Conservation (phyloP, 2,329 filamentous ascomycete species). For the Rutstroemia sp. region DNA sequence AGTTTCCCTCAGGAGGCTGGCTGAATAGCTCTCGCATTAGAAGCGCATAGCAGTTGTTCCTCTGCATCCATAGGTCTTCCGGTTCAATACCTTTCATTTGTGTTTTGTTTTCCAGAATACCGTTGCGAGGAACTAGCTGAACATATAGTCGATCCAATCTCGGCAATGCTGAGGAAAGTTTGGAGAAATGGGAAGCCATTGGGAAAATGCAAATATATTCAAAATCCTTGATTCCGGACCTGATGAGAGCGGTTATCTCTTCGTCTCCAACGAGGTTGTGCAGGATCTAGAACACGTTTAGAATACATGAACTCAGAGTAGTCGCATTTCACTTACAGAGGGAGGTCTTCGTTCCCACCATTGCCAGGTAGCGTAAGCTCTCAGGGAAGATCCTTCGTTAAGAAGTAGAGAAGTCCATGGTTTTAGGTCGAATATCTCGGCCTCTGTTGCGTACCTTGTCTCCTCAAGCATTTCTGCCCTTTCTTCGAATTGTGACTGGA, state of each 20-base stretch:
- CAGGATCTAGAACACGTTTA: conserved; percentile 40
- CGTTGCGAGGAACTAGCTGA: conserved; percentile 38
- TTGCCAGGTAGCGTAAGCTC: conserved; percentile 58
- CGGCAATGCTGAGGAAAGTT: conserved; percentile 40
- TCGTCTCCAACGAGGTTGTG: conserved; percentile 40
- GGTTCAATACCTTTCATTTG: conserved; percentile 11
- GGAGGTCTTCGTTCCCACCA: conserved; percentile 56
- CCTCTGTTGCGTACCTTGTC: not conserved
- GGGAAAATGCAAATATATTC: conserved; percentile 63
- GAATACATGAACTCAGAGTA: not conserved
- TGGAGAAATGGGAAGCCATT: conserved; percentile 51
- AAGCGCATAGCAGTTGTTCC: conserved; percentile 26
- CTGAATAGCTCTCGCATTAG: conserved; percentile 26
- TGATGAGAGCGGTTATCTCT: conserved; percentile 28
- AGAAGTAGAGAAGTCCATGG: conserved; percentile 59
- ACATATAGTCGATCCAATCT: conserved; percentile 46
- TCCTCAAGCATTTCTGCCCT: not conserved
- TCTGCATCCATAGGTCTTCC: conserved; percentile 27
- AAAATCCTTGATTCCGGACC: conserved; percentile 39
- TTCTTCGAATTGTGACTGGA: not conserved
- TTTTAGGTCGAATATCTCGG: conserved; percentile 17
- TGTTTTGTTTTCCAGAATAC: conserved; percentile 21
- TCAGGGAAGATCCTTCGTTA: conserved; percentile 70
- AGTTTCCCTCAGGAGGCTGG: conserved; percentile 30
- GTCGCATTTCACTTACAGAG: conserved; percentile 27